Conservation (phyloP, 2,329 filamentous ascomycete species). For the Bipolaris bicolor region DNA sequence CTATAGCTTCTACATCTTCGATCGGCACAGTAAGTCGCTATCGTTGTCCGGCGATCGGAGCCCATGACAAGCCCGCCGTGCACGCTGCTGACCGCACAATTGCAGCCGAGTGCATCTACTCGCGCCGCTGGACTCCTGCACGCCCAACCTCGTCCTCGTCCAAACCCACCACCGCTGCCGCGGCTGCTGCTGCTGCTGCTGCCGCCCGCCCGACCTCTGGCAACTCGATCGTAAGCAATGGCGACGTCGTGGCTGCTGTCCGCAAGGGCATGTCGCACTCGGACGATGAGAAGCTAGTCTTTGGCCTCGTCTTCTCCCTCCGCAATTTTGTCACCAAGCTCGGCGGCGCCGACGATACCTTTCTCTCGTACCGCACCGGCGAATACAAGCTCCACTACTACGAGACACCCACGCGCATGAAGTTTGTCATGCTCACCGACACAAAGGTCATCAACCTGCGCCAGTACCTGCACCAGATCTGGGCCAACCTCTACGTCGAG, state of each 20-base stretch:
- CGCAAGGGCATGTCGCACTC: slow-evolving; percentile 60
- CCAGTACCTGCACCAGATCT: slow-evolving; percentile 95
- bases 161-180: slow-evolving; percentile 36
- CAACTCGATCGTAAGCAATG: slow-evolving; percentile 55
- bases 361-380: slow-evolving; percentile 89
- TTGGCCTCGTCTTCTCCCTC: slow-evolving; percentile 94
- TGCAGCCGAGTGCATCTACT: slow-evolving; percentile 96
- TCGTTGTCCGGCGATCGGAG: not conserved
- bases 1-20: slow-evolving; percentile 98
- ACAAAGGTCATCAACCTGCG: slow-evolving; percentile 87
- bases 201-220: slow-evolving; percentile 57
- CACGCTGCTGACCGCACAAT: slow-evolving; percentile 25
- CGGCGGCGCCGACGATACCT: slow-evolving; percentile 88
- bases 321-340: slow-evolving; percentile 97
- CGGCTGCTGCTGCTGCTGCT: not conserved
- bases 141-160: slow-evolving; percentile 55
- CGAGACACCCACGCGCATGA: slow-evolving; percentile 93
- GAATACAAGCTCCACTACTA: slow-evolving; percentile 99
- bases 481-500: slow-evolving; percentile 97
- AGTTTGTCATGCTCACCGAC: slow-evolving; percentile 96
- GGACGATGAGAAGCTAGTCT: slow-evolving; percentile 96
- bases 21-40: slow-evolving; percentile 81
- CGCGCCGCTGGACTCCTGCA: slow-evolving; percentile 74
- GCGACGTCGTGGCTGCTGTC: slow-evolving; percentile 36
- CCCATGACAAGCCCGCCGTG: not conserved